These are phyloP conservation scores for Ascochyta koolunga DNA, from an alignment of 2,329 filamentous ascomycete genomes.

Conservation along the genomic window DNA sequence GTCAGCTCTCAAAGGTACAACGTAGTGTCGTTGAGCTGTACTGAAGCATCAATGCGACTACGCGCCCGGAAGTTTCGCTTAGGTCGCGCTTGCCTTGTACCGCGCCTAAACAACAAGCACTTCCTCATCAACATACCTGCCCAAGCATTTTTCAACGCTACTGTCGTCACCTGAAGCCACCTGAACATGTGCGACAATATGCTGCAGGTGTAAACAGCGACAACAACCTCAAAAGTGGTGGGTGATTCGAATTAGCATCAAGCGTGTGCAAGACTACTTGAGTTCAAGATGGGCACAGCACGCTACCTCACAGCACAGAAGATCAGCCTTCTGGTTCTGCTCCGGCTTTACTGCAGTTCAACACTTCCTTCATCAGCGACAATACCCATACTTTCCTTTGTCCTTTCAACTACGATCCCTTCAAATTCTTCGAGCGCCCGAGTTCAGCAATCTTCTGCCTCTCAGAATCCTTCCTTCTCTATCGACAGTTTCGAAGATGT, in stretches of 20 bases:
- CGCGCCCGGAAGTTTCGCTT: constrained; percentile 27
- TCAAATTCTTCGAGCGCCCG: constrained; percentile 29
- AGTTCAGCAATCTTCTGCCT: constrained; percentile 23
- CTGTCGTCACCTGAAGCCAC: not conserved
- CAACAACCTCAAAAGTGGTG: not conserved
- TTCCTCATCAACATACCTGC: not conserved
- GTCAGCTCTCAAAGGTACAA: not conserved
- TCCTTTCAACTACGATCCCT: constrained; percentile 70
- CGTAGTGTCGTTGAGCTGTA: not conserved
- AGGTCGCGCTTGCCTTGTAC: constrained; percentile 21
- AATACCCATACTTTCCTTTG: constrained; percentile 77
- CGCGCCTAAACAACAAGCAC: constrained; percentile 17
- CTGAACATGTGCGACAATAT: not conserved
- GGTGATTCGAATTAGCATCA: not conserved
- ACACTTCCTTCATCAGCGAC: constrained; percentile 72
- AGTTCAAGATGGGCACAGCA: constrained; percentile 62
- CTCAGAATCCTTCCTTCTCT: constrained; percentile 44
- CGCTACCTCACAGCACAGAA: constrained; percentile 90
- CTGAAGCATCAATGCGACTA: constrained; percentile 21
- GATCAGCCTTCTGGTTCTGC: constrained; percentile 78
- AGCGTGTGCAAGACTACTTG: too few relatives aligned
- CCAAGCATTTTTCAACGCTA: not conserved
- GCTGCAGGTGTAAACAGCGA: not conserved
- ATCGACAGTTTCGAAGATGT: constrained; percentile 55
- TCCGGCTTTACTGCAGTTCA: constrained; percentile 80